These are phyloP conservation scores for Thielaviopsis cerberus DNA, from an alignment of 2,329 filamentous ascomycete species.

Conservation along the genomic window DNA sequence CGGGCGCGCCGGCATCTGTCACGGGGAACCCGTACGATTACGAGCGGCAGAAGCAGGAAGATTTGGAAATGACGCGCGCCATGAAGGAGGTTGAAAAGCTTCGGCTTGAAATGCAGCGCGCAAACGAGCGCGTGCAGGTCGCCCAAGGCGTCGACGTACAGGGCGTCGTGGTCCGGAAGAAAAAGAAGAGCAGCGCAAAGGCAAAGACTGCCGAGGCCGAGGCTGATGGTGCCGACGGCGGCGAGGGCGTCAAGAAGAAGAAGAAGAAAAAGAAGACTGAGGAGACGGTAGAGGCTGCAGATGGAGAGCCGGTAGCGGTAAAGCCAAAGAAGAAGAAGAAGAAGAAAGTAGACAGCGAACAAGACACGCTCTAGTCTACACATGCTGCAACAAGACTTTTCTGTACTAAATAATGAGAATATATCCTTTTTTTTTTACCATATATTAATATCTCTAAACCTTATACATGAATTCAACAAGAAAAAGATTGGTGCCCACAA, in stretches of 20 bases:
- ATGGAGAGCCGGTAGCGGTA: background rate
- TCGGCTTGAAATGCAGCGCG: slow-evolving; percentile 73
- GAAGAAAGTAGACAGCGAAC: slow-evolving; percentile 11
- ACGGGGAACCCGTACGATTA: slow-evolving; percentile 28
- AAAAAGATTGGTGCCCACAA: too few relatives aligned
- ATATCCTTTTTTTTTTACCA: too few relatives aligned
- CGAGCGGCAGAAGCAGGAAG: slow-evolving; percentile 54
- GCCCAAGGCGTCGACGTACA: slow-evolving; percentile 49
- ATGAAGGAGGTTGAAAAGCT: slow-evolving; percentile 76
- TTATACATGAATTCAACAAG: too few relatives aligned
- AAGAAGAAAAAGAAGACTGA: slow-evolving; percentile 31
- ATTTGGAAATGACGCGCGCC: slow-evolving; percentile 74
- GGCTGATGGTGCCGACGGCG: background rate
- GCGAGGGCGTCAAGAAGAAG: slow-evolving; percentile 21
- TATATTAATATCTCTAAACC: too few relatives aligned
- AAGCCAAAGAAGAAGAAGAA: slow-evolving; percentile 5
- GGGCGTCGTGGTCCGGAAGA: slow-evolving; percentile 50
- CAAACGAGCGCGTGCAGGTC: slow-evolving; percentile 55
- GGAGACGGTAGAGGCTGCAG: slow-evolving; percentile 13
- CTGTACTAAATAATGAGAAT: too few relatives aligned
- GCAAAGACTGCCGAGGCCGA: slow-evolving; percentile 2
- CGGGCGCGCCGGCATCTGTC: slow-evolving; percentile 13
- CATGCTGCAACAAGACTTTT: too few relatives aligned
- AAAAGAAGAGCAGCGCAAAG: slow-evolving; percentile 31
- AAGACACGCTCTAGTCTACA: too few relatives aligned